A percentile compares a stretch with the other conserved stretches of the same genome.
Conservation (phyloP, 2,329 filamentous ascomycete genomes). For the Xylaria sp. region DNA sequence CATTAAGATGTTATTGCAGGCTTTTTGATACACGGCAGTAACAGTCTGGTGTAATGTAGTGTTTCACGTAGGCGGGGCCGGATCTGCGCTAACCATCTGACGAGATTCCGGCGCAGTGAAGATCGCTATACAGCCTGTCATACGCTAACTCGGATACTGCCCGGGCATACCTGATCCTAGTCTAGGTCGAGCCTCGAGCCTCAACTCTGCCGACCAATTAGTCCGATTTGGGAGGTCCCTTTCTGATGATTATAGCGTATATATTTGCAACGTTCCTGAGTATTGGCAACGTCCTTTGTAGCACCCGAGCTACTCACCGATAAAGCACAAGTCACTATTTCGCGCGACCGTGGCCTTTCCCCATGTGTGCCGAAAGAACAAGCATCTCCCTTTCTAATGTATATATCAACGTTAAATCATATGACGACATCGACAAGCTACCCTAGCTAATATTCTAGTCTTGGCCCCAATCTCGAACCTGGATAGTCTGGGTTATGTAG, state of each 20-base stretch:
- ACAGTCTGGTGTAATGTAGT: conserved; percentile 41
- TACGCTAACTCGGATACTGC: conserved; percentile 29
- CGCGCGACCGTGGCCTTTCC: too few species aligned
- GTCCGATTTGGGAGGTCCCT: not conserved
- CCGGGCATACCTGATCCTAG: conserved; percentile 29
- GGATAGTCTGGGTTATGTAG: not conserved
- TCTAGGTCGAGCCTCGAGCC: not conserved
- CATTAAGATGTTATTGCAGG: not conserved
- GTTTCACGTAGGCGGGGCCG: conserved; percentile 44
- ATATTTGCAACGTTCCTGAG: too few species aligned
- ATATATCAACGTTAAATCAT: not conserved
- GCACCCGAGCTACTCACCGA: too few species aligned
- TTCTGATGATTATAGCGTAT: too few species aligned
- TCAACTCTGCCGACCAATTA: not conserved
- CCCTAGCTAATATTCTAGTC: not conserved
- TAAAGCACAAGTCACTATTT: too few species aligned
- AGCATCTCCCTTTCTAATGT: not conserved
- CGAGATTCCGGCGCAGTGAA: conserved; percentile 41
- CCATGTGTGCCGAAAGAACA: too few species aligned
- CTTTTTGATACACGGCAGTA: conserved; percentile 26
- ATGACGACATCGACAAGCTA: conserved; percentile 9
- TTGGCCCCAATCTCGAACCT: not conserved
- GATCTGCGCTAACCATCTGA: conserved; percentile 43
- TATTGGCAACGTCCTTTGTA: too few species aligned
- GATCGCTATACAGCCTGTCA: conserved; percentile 39